A percentile compares a stretch with the other conserved stretches of the same genome.
Evolutionary conservation across 2,329 filamentous ascomycete genomes (phyloP).

Genomic region (Colletotrichum gigasporum): DNA sequence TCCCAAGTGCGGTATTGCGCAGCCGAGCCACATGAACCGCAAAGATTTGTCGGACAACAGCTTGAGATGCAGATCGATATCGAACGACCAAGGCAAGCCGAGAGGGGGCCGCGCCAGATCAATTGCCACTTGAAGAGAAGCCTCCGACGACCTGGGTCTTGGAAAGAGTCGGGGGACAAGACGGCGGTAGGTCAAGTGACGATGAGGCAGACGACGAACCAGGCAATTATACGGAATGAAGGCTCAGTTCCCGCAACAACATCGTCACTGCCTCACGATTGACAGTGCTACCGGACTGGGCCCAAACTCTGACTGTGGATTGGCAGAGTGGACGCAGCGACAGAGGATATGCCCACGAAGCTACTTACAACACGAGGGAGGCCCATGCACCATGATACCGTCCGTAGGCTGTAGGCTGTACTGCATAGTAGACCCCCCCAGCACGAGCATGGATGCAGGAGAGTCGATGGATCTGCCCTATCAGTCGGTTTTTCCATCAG

Average conservation of each 20-base stretch:
- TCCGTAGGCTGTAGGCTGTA: too few relatives aligned
- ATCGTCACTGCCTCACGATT: neutral
- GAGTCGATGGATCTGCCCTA: neutral
- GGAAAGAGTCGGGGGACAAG: neutral
- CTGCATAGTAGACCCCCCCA: too few relatives aligned
- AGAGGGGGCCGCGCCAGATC: neutral
- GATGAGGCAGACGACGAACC: neutral
- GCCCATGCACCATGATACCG: conserved; percentile 3
- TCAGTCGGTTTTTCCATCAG: neutral
- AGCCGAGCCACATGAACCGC: neutral
- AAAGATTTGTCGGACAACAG: neutral
- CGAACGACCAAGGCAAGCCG: neutral
- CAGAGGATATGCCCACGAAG: neutral
- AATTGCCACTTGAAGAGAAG: conserved; percentile 8
- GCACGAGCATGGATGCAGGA: neutral
- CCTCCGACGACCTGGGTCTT: conserved; percentile 1
- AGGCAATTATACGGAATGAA: neutral
- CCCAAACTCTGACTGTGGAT: neutral
- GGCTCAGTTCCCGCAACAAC: neutral
- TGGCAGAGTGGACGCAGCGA: neutral
- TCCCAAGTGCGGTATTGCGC: neutral
- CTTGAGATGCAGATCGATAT: conserved; percentile 10
- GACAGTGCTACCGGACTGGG: neutral
- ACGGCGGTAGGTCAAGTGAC: neutral
- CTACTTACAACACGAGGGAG: neutral